Evolutionary conservation across 257 asterid genomes (phyloP).

Genomic region (Gynochthodes officinalis): DNA sequence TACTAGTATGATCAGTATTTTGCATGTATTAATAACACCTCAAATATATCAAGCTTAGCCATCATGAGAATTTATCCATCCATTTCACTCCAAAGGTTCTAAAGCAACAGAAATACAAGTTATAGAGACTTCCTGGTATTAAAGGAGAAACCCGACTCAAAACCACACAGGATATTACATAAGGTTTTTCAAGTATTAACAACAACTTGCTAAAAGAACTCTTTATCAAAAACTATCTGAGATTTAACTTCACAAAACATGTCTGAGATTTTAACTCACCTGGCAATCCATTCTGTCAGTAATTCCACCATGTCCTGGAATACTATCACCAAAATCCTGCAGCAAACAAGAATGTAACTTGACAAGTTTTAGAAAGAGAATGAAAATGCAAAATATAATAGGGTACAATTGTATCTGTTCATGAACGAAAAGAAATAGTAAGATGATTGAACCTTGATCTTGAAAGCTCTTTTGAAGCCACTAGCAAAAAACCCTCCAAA

Average conservation of each 20-base stretch:
- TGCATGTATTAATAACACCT: no score
- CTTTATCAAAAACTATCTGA: background rate
- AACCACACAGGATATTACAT: no score
- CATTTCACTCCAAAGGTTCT: background rate
- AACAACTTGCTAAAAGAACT: background rate
- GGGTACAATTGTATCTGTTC: background rate
- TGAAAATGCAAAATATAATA: slow-evolving; percentile 2
- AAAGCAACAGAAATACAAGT: background rate
- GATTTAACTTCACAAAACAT: background rate
- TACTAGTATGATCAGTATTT: no score
- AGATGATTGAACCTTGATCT: slow-evolving; percentile 63
- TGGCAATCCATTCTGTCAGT: slow-evolving; percentile 99
- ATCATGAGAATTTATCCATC: background rate
- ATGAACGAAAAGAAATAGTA: slow-evolving; percentile 5
- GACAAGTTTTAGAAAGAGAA: slow-evolving; percentile 14
- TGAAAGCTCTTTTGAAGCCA: slow-evolving; percentile 98
- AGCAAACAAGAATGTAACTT: background rate
- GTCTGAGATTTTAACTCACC: slow-evolving; percentile 36
- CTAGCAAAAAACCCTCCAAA: slow-evolving; percentile 99
- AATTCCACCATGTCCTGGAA: slow-evolving; percentile 99
- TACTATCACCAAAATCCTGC: slow-evolving; percentile 99
- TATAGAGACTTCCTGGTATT: background rate
- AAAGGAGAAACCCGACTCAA: background rate
- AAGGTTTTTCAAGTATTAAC: background rate
- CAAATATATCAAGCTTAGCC: no score